Evolutionary conservation across 1,284 basidiomycete genomes (phyloP), one percentile per base, ranked within the genome.

Genomic region (Grifola frondosa): DNA sequence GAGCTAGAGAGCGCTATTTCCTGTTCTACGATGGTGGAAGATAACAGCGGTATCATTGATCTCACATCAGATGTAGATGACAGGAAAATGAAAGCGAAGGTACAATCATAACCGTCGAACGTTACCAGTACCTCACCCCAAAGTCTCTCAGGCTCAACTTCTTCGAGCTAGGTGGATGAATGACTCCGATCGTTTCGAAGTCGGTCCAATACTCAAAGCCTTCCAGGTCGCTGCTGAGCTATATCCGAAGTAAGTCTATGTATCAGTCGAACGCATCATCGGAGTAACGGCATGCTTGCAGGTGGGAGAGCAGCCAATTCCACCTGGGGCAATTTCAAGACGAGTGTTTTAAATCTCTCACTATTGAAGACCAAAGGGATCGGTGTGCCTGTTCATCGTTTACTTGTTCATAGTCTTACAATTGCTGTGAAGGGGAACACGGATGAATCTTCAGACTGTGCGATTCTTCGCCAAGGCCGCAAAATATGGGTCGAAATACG

Each of bases 121-220:
- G 25, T 2, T 10, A 13, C 31, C 11, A 23, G n/a, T n/a, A n/a
- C n/a, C n/a, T n/a, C n/a, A n/a, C n/a, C n/a, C n/a, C n/a, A n/a
- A n/a, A n/a, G n/a, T n/a, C n/a, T n/a, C n/a, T 20, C 58, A 97
- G 91, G 91, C 91, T 4, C 77, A 87, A 42, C 74, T 96, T 19
- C 73, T 97, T n/a, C 84, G 88, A 23, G 94, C 94, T 7, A 81
- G 92, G 9, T 97, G 97, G 90, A 90, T 94, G 77, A 81, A 87
- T 40, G 94, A 97, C 46, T 88, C 91, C 0, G 93, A 89, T 49
- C 78, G 97, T 31, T 88, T 84, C 58, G 87, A 89, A n/a, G 65
- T 69, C 13, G 78, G 78, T 30, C 70, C 80, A 8, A 80, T 96
- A 11, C 72, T 81, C 41, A 73, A 70, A 31, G 69, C 77, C 20